Conservation (phyloP, 148 eudicot species). For the Oxyria digyna region DNA sequence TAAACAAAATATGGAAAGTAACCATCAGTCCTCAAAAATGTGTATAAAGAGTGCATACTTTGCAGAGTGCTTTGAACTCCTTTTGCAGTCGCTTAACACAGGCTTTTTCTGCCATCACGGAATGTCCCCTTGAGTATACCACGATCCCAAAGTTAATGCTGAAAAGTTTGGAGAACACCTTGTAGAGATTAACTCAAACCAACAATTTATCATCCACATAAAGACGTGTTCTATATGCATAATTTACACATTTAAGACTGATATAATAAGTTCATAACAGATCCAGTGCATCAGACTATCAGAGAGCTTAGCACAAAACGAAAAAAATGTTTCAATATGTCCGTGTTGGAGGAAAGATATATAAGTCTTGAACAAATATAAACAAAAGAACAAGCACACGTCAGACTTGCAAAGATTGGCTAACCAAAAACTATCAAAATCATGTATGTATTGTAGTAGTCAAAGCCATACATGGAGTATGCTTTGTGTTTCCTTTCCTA, state of each 20-base stretch:
- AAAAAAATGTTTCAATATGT: background rate
- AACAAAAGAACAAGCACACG: background rate
- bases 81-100: constrained; percentile 77
- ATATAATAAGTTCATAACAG: too few species aligned
- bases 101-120: constrained; percentile 58
- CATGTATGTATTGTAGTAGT: background rate
- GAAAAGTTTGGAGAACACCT: background rate
- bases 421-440: background rate
- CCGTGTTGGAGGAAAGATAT: background rate
- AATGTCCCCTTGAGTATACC: background rate
- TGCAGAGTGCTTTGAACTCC: constrained; percentile 68
- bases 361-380: background rate
- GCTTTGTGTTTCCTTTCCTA: background rate
- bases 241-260: background rate
- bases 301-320: background rate
- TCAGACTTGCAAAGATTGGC: background rate
- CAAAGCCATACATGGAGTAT: background rate
- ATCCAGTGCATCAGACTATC: background rate
- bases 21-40: background rate
- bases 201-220: background rate
- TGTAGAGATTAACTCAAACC: background rate
- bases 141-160: background rate
- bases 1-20: background rate
- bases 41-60: constrained; percentile 25
- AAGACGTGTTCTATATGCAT: background rate